These are phyloP conservation scores for Macrophomina pseudophaseolina DNA, from an alignment of 2,329 filamentous ascomycete genomes.

Conservation along the genomic window DNA sequence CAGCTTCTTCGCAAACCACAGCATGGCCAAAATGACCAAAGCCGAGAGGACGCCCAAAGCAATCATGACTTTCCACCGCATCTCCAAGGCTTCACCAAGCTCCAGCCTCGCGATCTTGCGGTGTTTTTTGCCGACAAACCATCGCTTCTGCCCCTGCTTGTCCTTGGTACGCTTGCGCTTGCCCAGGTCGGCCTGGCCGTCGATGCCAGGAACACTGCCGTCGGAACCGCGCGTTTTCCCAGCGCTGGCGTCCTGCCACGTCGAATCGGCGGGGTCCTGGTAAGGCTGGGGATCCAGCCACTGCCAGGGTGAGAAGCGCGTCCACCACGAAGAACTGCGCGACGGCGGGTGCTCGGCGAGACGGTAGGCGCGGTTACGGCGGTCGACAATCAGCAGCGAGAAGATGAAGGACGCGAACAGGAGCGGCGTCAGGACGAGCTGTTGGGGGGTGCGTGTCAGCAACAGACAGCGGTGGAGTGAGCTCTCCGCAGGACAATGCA, in stretches of 20 bases:
- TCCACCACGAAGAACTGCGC: slow-evolving; percentile 45
- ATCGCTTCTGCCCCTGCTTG: slow-evolving; percentile 29
- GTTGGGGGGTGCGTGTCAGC: background rate
- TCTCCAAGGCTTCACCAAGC: slow-evolving; percentile 66
- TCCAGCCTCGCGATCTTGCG: slow-evolving; percentile 66
- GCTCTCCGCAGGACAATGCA: background rate
- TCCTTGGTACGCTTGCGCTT: background rate
- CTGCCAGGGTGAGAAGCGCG: slow-evolving; percentile 42
- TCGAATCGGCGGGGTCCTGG: slow-evolving; percentile 42
- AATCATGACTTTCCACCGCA: slow-evolving; percentile 61
- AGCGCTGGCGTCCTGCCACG: slow-evolving; percentile 32
- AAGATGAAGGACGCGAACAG: slow-evolving; percentile 68
- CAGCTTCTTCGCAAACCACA: slow-evolving; percentile 27
- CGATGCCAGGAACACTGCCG: slow-evolving; percentile 17
- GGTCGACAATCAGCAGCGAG: slow-evolving; percentile 68
- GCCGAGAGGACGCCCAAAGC: slow-evolving; percentile 47
- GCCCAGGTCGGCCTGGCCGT: slow-evolving; percentile 14
- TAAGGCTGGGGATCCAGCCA: slow-evolving; percentile 52
- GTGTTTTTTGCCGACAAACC: slow-evolving; percentile 50
- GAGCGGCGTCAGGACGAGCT: slow-evolving; percentile 65
- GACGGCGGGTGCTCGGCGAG: slow-evolving; percentile 38
- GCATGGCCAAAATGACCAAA: slow-evolving; percentile 46
- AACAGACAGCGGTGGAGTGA: background rate
- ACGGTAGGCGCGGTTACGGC: slow-evolving; percentile 59
- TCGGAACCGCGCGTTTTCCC: slow-evolving; percentile 31